Evolutionary conservation across 2,329 filamentous ascomycete genomes (phyloP), one percentile per base, ranked within the genome.

Genomic region (Trichoderma brevicompactum): DNA sequence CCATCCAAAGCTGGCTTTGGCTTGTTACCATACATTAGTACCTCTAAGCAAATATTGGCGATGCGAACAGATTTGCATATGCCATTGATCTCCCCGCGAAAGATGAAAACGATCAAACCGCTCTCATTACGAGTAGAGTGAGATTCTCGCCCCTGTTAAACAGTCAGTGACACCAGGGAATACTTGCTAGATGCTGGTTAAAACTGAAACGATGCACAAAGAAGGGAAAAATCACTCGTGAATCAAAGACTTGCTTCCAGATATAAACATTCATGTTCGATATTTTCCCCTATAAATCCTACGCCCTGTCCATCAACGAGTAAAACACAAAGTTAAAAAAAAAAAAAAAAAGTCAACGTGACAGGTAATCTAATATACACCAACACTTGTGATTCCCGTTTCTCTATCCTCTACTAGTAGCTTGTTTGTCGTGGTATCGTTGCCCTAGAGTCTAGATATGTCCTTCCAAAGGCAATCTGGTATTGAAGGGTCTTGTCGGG

Each of bases 381-480:
- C 49, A 54, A 63, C 49, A 36, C 40, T 63, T 23, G 44, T 44
- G 23, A 32, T 58, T 65, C 59, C 49, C 59, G 53, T 63, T 44
- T 44, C 40, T 63, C 59, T 63, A 63, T 63, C 59, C 59, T 63
- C 59, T 63, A 63, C 59, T 38, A 38, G 49, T 44, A 44, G 46
- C 46, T 52, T 62, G 40, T 54, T 63, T 34, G 40, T 63, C 59
- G 38, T 63, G 59, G 49, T 63, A 63, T 63, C 59, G 59, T 63
- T 46, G 59, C 59, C 59, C 59, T 46, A 63, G 59, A 63, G 59
- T 54, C 40, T 44, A 34, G 40, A 58, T 38, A 34, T 50, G 38
- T 58, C 32, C 36, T 32, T 65, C 44, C 44, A 55, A 58, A 41
- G 62, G 53, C 54, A 44, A 41, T 58, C 44, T 15, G 59, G 59